These are phyloP conservation scores for Dentipellis fragilis DNA, from an alignment of 768 basidiomycete genomes.

Conservation along the genomic window DNA sequence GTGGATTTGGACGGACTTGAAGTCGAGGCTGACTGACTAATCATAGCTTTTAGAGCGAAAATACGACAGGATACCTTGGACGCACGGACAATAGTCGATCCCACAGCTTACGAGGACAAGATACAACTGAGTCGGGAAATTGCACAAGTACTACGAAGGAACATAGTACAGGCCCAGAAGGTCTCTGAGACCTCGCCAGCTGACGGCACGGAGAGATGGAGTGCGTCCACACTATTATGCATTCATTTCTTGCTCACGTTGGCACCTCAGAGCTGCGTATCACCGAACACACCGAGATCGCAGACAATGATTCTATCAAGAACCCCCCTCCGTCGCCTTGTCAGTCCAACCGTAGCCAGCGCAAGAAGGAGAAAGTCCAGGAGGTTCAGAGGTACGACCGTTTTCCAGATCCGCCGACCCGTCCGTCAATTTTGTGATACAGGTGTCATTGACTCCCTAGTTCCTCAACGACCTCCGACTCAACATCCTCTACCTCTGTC, in stretches of 20 bases:
- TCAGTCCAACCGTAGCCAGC: conserved; percentile 30
- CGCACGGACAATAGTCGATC: conserved; percentile 31
- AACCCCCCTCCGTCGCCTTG: conserved; percentile 36
- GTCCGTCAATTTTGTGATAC: conserved; percentile 1
- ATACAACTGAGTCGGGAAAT: conserved; percentile 58
- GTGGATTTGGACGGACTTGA: conserved; percentile 5
- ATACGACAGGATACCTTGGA: conserved; percentile 50
- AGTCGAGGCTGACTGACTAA: background rate
- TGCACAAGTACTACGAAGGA: conserved; percentile 62
- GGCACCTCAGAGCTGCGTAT: conserved; percentile 51
- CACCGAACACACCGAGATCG: conserved; percentile 77
- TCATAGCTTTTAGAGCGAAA: conserved; percentile 61
- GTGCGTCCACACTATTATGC: conserved; percentile 26
- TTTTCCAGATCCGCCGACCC: background rate
- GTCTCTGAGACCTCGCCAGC: conserved; percentile 24
- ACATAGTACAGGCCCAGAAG: conserved; percentile 74
- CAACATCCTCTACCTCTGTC: conserved; percentile 5
- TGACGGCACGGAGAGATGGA: conserved; percentile 41
- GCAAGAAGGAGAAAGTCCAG: conserved; percentile 6
- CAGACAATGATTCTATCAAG: conserved; percentile 75
- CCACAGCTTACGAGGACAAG: conserved; percentile 40
- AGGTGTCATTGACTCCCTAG: conserved; percentile 17
- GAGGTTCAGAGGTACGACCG: conserved; percentile 5
- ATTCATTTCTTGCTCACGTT: background rate
- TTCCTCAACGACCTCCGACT: conserved; percentile 6